Conservation (phyloP, 2,329 filamentous ascomycete species). For the Biscogniauxia marginata region DNA sequence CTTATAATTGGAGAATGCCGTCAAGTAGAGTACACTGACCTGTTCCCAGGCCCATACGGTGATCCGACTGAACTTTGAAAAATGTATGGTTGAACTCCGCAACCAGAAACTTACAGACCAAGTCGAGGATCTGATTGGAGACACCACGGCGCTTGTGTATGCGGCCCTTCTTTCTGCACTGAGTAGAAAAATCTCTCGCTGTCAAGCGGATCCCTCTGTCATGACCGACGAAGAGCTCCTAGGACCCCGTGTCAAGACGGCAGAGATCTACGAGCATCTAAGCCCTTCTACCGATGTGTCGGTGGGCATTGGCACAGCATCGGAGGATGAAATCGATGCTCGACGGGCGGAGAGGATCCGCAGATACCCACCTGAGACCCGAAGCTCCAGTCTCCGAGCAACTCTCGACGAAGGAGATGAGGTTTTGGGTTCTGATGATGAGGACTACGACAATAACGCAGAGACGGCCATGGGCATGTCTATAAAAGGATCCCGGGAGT, state of each 20-base stretch:
- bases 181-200: conserved; percentile 66
- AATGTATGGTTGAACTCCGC: conserved; percentile 77
- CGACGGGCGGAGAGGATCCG: conserved; percentile 48
- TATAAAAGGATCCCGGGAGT: conserved; percentile 31
- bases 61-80: conserved; percentile 80
- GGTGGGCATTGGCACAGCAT: conserved; percentile 56
- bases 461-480: conserved; percentile 19
- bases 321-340: conserved; percentile 41
- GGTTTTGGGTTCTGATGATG: conserved; percentile 35
- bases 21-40: conserved; percentile 26
- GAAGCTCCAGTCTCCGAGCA: conserved; percentile 22
- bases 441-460: conserved; percentile 35
- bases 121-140: conserved; percentile 67
- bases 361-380: conserved; percentile 31
- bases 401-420: conserved; percentile 29
- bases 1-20: background rate
- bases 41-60: conserved; percentile 63
- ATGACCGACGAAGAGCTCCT: conserved; percentile 41
- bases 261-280: conserved; percentile 56
- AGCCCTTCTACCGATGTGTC: conserved; percentile 52
- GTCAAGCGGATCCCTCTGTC: conserved; percentile 57
- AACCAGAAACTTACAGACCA: conserved; percentile 75
- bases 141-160: conserved; percentile 76
- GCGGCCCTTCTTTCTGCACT: conserved; percentile 68
- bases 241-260: conserved; percentile 47